Evolutionary conservation across 2,329 filamentous ascomycete genomes (phyloP).

Genomic region (Scleromitrula shiraiana): DNA sequence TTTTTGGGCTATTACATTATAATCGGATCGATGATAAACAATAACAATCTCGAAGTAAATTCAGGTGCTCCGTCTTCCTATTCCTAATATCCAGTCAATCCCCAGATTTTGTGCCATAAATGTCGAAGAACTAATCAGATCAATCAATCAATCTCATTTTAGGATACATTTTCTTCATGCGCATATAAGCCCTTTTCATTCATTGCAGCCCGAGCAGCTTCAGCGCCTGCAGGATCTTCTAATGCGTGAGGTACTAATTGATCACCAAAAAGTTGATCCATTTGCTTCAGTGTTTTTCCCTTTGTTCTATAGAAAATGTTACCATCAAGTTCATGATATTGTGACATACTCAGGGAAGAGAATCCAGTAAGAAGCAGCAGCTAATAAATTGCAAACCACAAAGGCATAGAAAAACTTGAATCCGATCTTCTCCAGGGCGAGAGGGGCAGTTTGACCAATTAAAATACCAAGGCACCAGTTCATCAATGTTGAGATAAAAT

Average conservation of each 20-base stretch:
- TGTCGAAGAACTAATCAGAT: too few relatives aligned
- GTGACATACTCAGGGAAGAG: slow-evolving; percentile 38
- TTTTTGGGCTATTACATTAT: too few relatives aligned
- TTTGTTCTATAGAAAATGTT: slow-evolving; percentile 27
- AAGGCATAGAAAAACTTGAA: slow-evolving; percentile 33
- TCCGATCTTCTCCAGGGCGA: slow-evolving; percentile 44
- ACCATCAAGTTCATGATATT: slow-evolving; percentile 25
- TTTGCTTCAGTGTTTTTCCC: slow-evolving; percentile 27
- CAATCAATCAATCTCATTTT: too few relatives aligned
- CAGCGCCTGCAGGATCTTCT: slow-evolving; percentile 28
- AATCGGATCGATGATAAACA: too few relatives aligned
- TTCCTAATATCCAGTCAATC: too few relatives aligned
- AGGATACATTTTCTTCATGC: background rate
- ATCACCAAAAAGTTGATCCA: slow-evolving; percentile 28
- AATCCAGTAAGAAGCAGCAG: slow-evolving; percentile 36
- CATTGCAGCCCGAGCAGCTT: slow-evolving; percentile 12
- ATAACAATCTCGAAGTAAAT: too few relatives aligned
- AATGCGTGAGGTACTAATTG: slow-evolving; percentile 32
- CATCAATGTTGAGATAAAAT: slow-evolving; percentile 47
- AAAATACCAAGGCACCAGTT: slow-evolving; percentile 51
- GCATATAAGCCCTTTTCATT: background rate
- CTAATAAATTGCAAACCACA: background rate
- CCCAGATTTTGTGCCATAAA: too few relatives aligned
- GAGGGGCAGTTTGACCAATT: slow-evolving; percentile 43
- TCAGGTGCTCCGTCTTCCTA: too few relatives aligned